phyloP scores from a whole-genome alignment of 371 early-diverging fungal species.

The Mucor racemosus region DNA sequence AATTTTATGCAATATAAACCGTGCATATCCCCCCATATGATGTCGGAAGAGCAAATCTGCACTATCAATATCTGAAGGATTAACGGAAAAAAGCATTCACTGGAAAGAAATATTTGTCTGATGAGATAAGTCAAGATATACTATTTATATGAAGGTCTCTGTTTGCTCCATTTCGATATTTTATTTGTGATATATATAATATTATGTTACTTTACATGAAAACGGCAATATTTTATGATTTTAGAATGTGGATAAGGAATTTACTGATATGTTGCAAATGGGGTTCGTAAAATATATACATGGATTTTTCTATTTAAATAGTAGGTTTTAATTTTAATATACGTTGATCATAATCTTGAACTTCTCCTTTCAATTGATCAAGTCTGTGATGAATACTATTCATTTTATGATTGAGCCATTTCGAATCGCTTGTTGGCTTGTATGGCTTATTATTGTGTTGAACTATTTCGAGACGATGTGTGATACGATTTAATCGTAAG shows the following conservation, averaged over 20 bases:
- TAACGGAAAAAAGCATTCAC: no score
- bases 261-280: neutral
- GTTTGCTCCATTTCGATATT: no score
- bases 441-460: neutral
- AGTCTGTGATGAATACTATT: constrained; percentile 14
- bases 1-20: no score
- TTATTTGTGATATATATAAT: no score
- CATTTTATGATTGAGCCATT: constrained; percentile 15
- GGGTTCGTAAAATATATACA: neutral
- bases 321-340: constrained; percentile 12
- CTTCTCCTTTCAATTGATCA: constrained; percentile 17
- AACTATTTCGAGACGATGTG: constrained; percentile 9
- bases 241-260: neutral
- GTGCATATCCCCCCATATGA: no score
- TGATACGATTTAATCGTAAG: constrained; percentile 20
- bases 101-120: no score
- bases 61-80: no score
- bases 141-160: no score
- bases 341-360: constrained; percentile 19
- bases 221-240: no score
- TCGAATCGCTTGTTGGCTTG: neutral
- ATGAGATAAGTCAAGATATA: no score
- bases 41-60: no score
- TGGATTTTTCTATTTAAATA: neutral
- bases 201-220: no score